phyloP scores from a whole-genome alignment of 2,329 filamentous ascomycete species.

The Penicillium nordicum region DNA sequence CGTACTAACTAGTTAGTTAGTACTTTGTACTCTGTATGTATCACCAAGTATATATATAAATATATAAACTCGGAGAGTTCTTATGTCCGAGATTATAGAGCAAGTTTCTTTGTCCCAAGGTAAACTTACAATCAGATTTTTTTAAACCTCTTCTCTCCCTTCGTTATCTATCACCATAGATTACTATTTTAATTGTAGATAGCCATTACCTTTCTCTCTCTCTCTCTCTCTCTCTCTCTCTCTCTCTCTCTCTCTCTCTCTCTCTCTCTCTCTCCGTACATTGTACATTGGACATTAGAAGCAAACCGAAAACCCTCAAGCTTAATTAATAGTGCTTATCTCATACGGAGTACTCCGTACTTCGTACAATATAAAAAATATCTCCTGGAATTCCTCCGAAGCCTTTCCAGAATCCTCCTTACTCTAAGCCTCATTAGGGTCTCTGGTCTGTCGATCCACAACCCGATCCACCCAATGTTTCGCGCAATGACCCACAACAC shows the following conservation, averaged over 20 bases:
- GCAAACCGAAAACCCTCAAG: neutral
- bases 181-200: neutral
- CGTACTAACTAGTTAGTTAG: too few relatives aligned
- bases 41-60: neutral
- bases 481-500: constrained; percentile 20
- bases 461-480: constrained; percentile 24
- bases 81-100: neutral
- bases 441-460: constrained; percentile 18
- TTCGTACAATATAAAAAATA: neutral
- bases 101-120: neutral
- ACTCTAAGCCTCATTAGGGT: constrained; percentile 4
- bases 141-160: neutral
- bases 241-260: neutral
- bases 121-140: neutral
- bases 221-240: neutral
- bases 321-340: neutral
- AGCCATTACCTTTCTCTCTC: neutral
- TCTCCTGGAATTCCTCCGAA: neutral
- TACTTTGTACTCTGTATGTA: neutral
- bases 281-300: neutral
- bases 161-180: neutral
- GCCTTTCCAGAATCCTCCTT: neutral
- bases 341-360: neutral
- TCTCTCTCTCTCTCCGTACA: neutral
- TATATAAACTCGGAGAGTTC: neutral